These are phyloP conservation scores for Brassica juncea DNA, from an alignment of 345 rosid species.

Conservation along the genomic window DNA sequence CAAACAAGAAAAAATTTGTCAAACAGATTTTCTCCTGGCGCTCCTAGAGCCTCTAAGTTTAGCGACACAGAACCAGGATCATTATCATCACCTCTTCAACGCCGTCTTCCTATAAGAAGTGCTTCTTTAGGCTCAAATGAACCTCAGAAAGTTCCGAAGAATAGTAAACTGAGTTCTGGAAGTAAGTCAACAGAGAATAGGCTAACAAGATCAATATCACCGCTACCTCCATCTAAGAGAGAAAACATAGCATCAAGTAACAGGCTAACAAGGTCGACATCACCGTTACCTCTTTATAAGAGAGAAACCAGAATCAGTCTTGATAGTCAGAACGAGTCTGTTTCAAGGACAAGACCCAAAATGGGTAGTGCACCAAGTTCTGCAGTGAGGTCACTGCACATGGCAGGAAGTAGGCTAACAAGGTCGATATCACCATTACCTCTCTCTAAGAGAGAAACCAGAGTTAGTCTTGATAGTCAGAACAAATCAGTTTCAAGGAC, in stretches of 20 bases:
- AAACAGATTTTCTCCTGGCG: constrained; percentile 61
- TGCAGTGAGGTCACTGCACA: not conserved
- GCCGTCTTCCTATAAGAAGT: constrained; percentile 54
- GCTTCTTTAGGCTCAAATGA: constrained; percentile 55
- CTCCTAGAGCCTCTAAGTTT: constrained; percentile 75
- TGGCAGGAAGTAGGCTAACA: constrained; percentile 54
- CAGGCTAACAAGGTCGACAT: constrained; percentile 56
- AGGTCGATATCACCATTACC: constrained; percentile 67
- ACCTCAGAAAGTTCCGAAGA: constrained; percentile 52
- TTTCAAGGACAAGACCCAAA: constrained; percentile 73
- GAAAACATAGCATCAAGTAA: constrained; percentile 51
- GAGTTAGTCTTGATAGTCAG: constrained; percentile 48
- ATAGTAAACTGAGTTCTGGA: constrained; percentile 53
- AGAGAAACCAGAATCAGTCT: constrained; percentile 52
- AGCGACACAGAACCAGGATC: constrained; percentile 78
- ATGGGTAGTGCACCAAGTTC: constrained; percentile 17
- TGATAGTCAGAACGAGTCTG: constrained; percentile 50
- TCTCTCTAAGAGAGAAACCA: constrained; percentile 56
- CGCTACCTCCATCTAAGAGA: constrained; percentile 60
- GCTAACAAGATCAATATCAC: constrained; percentile 58
- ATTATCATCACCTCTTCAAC: constrained; percentile 72
- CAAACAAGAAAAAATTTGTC: constrained; percentile 59
- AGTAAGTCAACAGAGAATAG: constrained; percentile 57
- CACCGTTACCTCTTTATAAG: constrained; percentile 65
- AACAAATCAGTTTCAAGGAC: constrained; percentile 60